Conservation (phyloP, 345 rosid species). For the Citrus cavaleriei region DNA sequence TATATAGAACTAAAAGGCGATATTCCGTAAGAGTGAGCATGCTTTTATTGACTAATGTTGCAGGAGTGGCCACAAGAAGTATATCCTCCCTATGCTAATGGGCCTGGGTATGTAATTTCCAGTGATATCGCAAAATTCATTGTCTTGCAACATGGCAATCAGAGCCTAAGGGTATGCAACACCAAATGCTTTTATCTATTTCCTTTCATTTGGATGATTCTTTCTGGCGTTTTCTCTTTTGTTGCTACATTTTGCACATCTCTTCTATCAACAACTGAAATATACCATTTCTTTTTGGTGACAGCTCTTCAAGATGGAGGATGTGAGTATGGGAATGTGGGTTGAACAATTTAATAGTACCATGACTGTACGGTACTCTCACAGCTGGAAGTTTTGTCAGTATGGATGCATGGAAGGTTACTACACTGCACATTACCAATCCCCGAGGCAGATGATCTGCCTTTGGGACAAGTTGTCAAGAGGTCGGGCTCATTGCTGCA, state of each 20-base stretch:
- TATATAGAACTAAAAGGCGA: background rate
- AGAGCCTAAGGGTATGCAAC: slow-evolving; percentile 64
- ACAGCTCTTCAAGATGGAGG: slow-evolving; percentile 98
- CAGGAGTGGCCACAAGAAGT: slow-evolving; percentile 97
- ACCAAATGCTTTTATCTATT: slow-evolving; percentile 1
- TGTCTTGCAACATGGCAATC: slow-evolving; percentile 51
- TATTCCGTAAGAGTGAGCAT: background rate
- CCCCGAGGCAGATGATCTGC: slow-evolving; percentile 91
- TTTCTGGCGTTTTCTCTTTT: background rate
- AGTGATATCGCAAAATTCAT: slow-evolving; percentile 63
- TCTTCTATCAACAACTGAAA: background rate
- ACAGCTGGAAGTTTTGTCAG: slow-evolving; percentile 94
- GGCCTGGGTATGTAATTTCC: slow-evolving; percentile 88
- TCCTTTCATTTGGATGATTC: background rate
- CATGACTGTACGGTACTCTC: slow-evolving; percentile 69
- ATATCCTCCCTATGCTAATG: slow-evolving; percentile 94
- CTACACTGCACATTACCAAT: slow-evolving; percentile 92
- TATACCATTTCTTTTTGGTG: slow-evolving; percentile 7
- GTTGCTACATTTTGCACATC: background rate
- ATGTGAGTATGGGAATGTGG: slow-evolving; percentile 99
- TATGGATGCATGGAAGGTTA: slow-evolving; percentile 88
- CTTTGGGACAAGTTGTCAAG: slow-evolving; percentile 82
- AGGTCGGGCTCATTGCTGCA: slow-evolving; percentile 79
- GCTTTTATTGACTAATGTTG: slow-evolving; percentile 22
- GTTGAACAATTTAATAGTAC: slow-evolving; percentile 76